These are phyloP conservation scores for Diutina sp. DNA, from an alignment of 1,139 yeast genomes.

Conservation along the genomic window DNA sequence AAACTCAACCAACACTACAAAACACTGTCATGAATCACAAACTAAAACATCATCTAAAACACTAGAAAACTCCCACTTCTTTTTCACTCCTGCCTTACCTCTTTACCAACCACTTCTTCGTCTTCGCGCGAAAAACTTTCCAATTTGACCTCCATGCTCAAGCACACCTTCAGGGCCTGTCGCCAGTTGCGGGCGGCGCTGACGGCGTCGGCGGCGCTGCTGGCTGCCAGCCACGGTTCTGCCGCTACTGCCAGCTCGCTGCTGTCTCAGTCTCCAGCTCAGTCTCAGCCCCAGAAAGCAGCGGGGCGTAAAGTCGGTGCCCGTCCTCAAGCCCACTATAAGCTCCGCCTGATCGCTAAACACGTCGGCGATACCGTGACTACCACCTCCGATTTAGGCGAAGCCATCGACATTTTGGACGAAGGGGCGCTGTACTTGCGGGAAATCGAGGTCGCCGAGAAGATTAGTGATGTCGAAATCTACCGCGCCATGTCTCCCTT, in stretches of 20 bases:
- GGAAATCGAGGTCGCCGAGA: constrained; percentile 23
- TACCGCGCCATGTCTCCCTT: constrained; percentile 17
- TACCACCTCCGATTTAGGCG: constrained; percentile 12
- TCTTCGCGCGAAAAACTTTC: neutral
- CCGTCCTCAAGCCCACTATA: constrained; percentile 9
- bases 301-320: neutral
- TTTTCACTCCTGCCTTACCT: too few relatives aligned
- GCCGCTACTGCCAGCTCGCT: constrained; percentile 2
- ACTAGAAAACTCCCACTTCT: neutral
- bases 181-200: neutral
- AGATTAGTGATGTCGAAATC: constrained; percentile 15
- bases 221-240: neutral
- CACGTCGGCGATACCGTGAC: constrained; percentile 18
- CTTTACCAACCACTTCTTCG: neutral
- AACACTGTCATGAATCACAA: too few relatives aligned
- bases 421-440: constrained; percentile 30
- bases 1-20: too few relatives aligned
- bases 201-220: neutral
- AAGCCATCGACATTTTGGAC: constrained; percentile 25
- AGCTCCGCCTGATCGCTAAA: constrained; percentile 21
- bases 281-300: neutral
- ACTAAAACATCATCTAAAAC: too few relatives aligned
- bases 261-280: neutral
- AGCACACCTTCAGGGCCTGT: neutral
- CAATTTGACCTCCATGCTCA: neutral